Base-by-base conservation (phyloP, 2,329 filamentous ascomycete genomes). In the Magnaporthales sp. region DNA sequence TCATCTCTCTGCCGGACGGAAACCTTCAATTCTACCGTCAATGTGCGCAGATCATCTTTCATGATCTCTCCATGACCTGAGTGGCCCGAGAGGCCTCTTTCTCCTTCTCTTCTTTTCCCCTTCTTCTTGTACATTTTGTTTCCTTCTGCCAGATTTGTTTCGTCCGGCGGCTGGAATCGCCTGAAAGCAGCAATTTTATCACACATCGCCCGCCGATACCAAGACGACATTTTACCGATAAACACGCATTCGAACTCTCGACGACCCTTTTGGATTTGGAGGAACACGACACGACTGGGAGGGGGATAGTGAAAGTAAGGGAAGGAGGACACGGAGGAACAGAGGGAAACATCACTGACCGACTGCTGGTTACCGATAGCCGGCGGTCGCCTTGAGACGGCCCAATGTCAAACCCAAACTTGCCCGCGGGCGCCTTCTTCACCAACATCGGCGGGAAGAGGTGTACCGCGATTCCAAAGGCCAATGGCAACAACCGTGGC, bases 381-480 rank as follows among this genome's bases (percentile, higher is more conserved):
- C 38, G n/a, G 38, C 38, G 38, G 38, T 46, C 38, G 38, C 38
- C 38, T 46, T 46, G 38, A 46, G n/a, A 46, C 38, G 38, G 38
- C 38, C 15, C 15, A 46, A 84, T 84, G 82, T 79, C 78, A 67
- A 74, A 73, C 68, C 71, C 77, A 66, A 77, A 74, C 73, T 78
- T 83, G 73, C 78, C 77, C 69, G 74, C 75, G 72, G 80, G 81
- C 72, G 79, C 80, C 68, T 80, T 81, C 68, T 78, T 83, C 67
- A 85, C 83, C 66, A 80, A 75, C 63, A 77, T 85, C 66, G 74
- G 79, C 67, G 82, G 82, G 65, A 81, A 79, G 73, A 79, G 79
- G 74, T 86, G 84, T 77, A 86, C 84, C 71, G 83, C 81, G 68
- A 77, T 85, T 69, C 83, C 83, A 63, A 81, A 74, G 71, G 69